Conservation (phyloP, 257 asterid genomes). For the Nicotiana tomentosiformis region DNA sequence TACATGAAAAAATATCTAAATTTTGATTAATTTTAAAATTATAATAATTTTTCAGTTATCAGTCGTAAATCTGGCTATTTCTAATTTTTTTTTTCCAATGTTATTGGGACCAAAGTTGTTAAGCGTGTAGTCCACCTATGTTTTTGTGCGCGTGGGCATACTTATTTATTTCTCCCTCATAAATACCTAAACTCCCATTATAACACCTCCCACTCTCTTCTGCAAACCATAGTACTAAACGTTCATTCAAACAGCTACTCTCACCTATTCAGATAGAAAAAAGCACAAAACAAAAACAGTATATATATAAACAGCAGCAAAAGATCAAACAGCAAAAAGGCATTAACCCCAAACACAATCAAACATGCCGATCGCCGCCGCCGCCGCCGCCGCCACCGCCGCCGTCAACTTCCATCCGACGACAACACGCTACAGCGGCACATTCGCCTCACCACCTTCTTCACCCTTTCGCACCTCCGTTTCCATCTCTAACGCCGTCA, state of each 20-base stretch:
- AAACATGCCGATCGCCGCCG: conserved; percentile 27
- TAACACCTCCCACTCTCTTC: background rate
- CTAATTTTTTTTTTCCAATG: too few relatives aligned
- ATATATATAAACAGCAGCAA: background rate
- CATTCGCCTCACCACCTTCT: conserved; percentile 17
- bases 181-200: background rate
- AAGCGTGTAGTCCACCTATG: background rate
- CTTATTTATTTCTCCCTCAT: background rate
- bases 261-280: background rate
- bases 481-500: conserved; percentile 16
- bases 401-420: background rate
- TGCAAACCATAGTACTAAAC: background rate
- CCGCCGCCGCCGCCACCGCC: conserved; percentile 2
- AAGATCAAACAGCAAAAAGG: background rate
- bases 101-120: background rate
- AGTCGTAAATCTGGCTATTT: too few relatives aligned
- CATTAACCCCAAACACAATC: background rate
- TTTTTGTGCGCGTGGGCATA: background rate
- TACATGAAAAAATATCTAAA: too few relatives aligned
- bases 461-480: conserved; percentile 18
- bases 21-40: too few relatives aligned
- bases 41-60: too few relatives aligned
- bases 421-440: background rate
- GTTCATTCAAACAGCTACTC: background rate
- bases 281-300: background rate